A percentile compares a stretch with the other conserved stretches of the same genome.
Evolutionary conservation across 2,329 filamentous ascomycete species (phyloP).

Genomic region (Juglanconis oblonga): DNA sequence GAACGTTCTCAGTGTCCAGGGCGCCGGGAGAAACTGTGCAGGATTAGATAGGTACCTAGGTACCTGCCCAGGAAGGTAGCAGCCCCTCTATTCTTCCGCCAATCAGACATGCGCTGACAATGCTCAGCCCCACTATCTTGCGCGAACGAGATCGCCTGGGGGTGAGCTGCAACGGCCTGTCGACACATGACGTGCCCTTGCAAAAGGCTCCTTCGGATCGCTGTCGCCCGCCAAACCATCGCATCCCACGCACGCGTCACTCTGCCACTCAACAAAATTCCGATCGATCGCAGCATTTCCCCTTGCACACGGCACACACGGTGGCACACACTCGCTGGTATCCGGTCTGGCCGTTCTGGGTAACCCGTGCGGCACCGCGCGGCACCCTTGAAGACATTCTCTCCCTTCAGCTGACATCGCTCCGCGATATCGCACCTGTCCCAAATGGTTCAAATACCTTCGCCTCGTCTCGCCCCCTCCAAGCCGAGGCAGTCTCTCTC

Average conservation of each 20-base stretch:
- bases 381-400: not conserved
- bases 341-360: not conserved
- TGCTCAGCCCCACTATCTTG: not conserved
- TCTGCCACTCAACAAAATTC: too few relatives aligned
- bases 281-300: not conserved
- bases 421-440: too few relatives aligned
- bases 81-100: conserved; percentile 10
- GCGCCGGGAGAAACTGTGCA: conserved; percentile 2
- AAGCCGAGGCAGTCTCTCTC: not conserved
- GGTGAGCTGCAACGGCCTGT: not conserved
- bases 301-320: not conserved
- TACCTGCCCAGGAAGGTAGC: too few relatives aligned
- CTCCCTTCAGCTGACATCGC: not conserved
- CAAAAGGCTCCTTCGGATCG: not conserved
- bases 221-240: conserved; percentile 2
- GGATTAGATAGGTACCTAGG: not conserved
- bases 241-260: too few relatives aligned
- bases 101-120: not conserved
- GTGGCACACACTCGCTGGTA: not conserved
- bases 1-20: not conserved
- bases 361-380: not conserved
- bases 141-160: not conserved
- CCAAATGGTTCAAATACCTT: conserved; percentile 14
- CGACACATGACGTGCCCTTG: conserved; percentile 5
- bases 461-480: conserved; percentile 6